Evolutionary conservation across 768 basidiomycete species (phyloP).

Genomic region (Podaxis pistillaris): DNA sequence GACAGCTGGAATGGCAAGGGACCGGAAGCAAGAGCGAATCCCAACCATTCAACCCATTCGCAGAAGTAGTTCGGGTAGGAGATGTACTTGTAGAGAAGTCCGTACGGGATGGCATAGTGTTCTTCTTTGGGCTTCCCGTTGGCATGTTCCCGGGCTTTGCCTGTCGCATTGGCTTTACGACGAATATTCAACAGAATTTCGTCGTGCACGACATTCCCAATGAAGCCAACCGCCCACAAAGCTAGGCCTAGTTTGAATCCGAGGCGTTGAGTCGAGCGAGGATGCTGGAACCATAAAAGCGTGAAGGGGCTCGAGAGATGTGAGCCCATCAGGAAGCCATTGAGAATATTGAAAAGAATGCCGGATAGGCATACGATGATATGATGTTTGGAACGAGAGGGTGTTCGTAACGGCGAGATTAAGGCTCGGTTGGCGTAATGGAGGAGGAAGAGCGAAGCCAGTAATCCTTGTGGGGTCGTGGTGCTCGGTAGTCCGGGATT

Average conservation of each 20-base stretch:
- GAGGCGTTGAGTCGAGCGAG: constrained; percentile 28
- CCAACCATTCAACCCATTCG: constrained; percentile 95
- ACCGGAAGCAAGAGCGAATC: constrained; percentile 76
- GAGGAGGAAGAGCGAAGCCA: constrained; percentile 57
- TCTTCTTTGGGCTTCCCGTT: constrained; percentile 28
- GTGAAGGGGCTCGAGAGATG: constrained; percentile 64
- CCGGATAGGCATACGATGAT: constrained; percentile 57
- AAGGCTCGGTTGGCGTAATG: constrained; percentile 87
- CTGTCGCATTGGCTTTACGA: constrained; percentile 45
- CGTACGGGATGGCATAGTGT: constrained; percentile 80
- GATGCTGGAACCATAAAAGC: constrained; percentile 36
- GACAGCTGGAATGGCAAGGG: constrained; percentile 38
- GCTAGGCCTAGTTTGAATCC: constrained; percentile 61
- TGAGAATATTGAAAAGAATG: constrained; percentile 66
- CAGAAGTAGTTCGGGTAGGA: constrained; percentile 94
- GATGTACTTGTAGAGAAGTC: constrained; percentile 70
- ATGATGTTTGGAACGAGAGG: constrained; percentile 76
- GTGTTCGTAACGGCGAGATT: constrained; percentile 76
- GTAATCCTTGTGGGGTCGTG: constrained; percentile 43
- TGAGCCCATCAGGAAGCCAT: constrained; percentile 68
- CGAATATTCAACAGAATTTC: constrained; percentile 85
- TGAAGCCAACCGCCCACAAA: constrained; percentile 71
- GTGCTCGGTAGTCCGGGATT: constrained; percentile 28
- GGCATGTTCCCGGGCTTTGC: neutral
- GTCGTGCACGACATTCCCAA: constrained; percentile 85